Evolutionary conservation across 2,329 filamentous ascomycete species (phyloP).

Genomic region (Magnaporthales sp.): DNA sequence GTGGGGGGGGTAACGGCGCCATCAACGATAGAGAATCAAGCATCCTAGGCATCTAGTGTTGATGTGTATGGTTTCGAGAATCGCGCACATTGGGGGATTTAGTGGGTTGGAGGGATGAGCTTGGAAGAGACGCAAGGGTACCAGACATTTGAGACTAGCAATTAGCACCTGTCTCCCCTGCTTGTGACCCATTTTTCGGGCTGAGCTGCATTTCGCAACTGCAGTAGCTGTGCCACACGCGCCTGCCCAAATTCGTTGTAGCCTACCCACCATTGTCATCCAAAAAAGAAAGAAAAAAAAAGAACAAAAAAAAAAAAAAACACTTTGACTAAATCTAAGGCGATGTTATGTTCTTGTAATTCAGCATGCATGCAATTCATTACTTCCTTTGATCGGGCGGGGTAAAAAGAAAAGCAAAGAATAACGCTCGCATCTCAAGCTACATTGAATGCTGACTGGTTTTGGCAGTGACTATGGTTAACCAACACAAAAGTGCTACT

Average conservation of each 20-base stretch:
- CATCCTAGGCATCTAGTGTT: background rate
- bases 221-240: background rate
- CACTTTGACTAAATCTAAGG: background rate
- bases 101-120: background rate
- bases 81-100: background rate
- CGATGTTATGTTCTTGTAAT: too few relatives aligned
- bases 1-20: too few relatives aligned
- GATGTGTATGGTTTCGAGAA: too few relatives aligned
- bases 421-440: background rate
- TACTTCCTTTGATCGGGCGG: too few relatives aligned
- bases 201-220: background rate
- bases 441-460: background rate
- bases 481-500: too few relatives aligned
- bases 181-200: background rate
- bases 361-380: too few relatives aligned
- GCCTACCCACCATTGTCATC: background rate
- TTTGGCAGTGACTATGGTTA: background rate
- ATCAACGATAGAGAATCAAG: background rate
- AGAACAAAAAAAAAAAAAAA: background rate
- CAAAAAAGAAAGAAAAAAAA: background rate
- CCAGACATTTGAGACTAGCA: too few relatives aligned
- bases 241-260: background rate
- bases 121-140: background rate
- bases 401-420: too few relatives aligned
- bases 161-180: too few relatives aligned